Base-by-base conservation (phyloP, 495 filamentous ascomycete genomes). In the Rostrohypoxylon terebratum region DNA sequence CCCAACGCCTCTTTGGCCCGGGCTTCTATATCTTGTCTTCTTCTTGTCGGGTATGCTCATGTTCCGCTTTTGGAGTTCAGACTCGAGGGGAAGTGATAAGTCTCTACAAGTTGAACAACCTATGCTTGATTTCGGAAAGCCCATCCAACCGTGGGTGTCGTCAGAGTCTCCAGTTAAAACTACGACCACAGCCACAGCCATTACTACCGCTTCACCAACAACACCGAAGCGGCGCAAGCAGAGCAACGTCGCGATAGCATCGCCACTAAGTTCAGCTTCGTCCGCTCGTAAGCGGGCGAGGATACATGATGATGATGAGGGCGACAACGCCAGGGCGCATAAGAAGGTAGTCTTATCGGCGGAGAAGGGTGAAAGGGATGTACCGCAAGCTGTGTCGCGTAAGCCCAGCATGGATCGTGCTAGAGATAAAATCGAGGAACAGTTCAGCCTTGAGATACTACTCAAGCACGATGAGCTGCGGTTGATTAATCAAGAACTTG, bases 401-500 rank as follows among this genome's bases (percentile, higher is more conserved):
- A 31, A 51, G 33, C 59, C 71, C 62, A 31, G 69, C 66, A 63
- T 81, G 63, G 79, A 83, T 45, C 79, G 77, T 47, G 83, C 93
- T 60, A 90, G 88, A 71, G 89, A 96, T 44, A 89, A 86, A 8
- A 90, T 98, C 73, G 90, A 94, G 73, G 87, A 91, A 44, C 93
- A 98, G 80, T 90, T 99, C 79, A 91, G 92, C 73, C 88, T 96
- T 66, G 94, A 98, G 81, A 94, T 98, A 45, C 82, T 98, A 62
- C 81, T 97, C 72, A 99, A 98, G 83, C 96, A 99, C 77, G 88
- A 94, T 70, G 96, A 99, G 82, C 82, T 98, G 25, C 92, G 94
- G 14, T 85, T 97, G 64, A 97, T 99, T 80, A 93, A 98, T 78
- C 94, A 97, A 80, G 94, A 98, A 80, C 88, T 98, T 68, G 94